phyloP scores from a whole-genome alignment of 2,329 filamentous ascomycete genomes.

The Camillea tinctor region DNA sequence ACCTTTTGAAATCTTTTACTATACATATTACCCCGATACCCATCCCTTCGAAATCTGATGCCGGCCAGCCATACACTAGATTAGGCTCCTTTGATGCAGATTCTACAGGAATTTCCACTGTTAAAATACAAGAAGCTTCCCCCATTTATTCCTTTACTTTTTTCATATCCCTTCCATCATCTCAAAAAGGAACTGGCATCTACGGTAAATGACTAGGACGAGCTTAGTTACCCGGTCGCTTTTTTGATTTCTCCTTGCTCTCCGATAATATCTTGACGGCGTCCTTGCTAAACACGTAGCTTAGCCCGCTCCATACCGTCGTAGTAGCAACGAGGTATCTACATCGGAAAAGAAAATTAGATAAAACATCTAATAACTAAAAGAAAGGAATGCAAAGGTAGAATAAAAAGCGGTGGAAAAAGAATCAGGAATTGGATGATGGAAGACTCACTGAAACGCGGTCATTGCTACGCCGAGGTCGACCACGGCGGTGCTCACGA shows the following conservation, averaged over 20 bases:
- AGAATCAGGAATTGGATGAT: neutral
- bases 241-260: slow-evolving; percentile 25
- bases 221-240: no score
- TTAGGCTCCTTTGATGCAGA: no score
- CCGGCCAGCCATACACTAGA: no score
- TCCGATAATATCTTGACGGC: slow-evolving; percentile 78
- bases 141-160: no score
- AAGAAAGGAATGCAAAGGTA: neutral
- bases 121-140: no score
- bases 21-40: no score
- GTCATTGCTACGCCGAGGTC: slow-evolving; percentile 56
- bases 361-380: neutral
- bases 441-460: slow-evolving; percentile 59
- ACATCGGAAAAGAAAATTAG: slow-evolving; percentile 30
- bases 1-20: no score
- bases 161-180: no score
- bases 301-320: slow-evolving; percentile 89
- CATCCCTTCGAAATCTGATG: no score
- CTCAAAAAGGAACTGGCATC: no score
- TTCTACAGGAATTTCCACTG: no score
- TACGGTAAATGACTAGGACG: no score
- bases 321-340: slow-evolving; percentile 85
- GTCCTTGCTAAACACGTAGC: slow-evolving; percentile 87
- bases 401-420: slow-evolving; percentile 5
- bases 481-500: slow-evolving; percentile 65